phyloP scores from a whole-genome alignment of 1,139 yeast species.

The Geotrichum histeridarum region DNA sequence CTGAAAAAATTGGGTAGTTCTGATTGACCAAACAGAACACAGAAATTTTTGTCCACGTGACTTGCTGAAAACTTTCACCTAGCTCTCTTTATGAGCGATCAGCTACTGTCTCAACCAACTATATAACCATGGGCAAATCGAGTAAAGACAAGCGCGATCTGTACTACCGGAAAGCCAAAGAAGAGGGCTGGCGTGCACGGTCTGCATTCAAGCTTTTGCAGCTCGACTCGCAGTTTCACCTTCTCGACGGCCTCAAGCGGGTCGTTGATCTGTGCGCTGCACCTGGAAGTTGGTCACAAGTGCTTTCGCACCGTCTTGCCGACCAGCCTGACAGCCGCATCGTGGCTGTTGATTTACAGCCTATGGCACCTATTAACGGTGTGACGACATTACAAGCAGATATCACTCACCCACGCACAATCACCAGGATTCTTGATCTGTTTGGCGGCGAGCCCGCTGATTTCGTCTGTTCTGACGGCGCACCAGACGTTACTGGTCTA shows the following conservation, averaged over 20 bases:
- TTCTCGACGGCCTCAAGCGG: slow-evolving; percentile 65
- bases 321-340: slow-evolving; percentile 50
- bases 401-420: slow-evolving; percentile 89
- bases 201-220: slow-evolving; percentile 92
- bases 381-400: slow-evolving; percentile 92
- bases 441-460: slow-evolving; percentile 94
- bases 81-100: no score
- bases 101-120: neutral
- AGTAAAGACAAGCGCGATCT: slow-evolving; percentile 93
- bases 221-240: slow-evolving; percentile 78
- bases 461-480: slow-evolving; percentile 94
- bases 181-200: slow-evolving; percentile 95
- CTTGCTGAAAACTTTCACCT: neutral
- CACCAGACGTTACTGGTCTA: slow-evolving; percentile 96
- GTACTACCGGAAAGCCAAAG: slow-evolving; percentile 84
- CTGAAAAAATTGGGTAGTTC: neutral
- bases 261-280: slow-evolving; percentile 98
- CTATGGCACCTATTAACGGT: slow-evolving; percentile 90
- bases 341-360: slow-evolving; percentile 92
- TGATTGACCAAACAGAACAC: slow-evolving; percentile 1
- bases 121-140: slow-evolving; percentile 71
- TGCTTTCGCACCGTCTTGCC: slow-evolving; percentile 56
- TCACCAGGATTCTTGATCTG: slow-evolving; percentile 63
- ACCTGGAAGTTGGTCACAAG: slow-evolving; percentile 99
- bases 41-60: slow-evolving; percentile 2